phyloP scores from a whole-genome alignment of 2,329 filamentous ascomycete genomes.

The Bisporella sp. region DNA sequence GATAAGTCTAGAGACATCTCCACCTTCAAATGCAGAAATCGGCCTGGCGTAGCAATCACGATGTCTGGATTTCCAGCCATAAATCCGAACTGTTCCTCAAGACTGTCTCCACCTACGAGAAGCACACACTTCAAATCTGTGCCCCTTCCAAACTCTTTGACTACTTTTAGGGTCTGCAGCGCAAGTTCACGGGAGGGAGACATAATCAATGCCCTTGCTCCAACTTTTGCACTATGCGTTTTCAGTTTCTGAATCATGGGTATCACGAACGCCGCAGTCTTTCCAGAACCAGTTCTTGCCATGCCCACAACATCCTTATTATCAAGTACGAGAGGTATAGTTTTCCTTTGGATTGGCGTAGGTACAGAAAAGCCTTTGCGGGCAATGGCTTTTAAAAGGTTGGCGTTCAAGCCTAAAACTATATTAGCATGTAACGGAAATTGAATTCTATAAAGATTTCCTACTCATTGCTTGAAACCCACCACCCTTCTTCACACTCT shows the following conservation, averaged over 20 bases:
- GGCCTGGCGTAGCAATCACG: slow-evolving; percentile 91
- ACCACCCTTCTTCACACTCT: slow-evolving; percentile 87
- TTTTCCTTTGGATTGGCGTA: slow-evolving; percentile 94
- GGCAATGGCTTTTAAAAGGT: slow-evolving; percentile 82
- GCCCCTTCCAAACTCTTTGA: slow-evolving; percentile 86
- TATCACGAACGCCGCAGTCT: slow-evolving; percentile 96
- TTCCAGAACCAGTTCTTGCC: slow-evolving; percentile 97
- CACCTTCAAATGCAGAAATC: slow-evolving; percentile 93
- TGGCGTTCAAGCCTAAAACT: slow-evolving; percentile 60
- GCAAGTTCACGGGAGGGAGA: slow-evolving; percentile 93
- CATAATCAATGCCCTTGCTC: slow-evolving; percentile 78
- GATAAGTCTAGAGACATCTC: slow-evolving; percentile 92
- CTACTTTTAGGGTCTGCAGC: slow-evolving; percentile 89
- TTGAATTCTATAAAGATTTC: slow-evolving; percentile 13
- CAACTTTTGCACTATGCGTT: slow-evolving; percentile 78
- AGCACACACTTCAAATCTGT: slow-evolving; percentile 88
- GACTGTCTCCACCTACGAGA: slow-evolving; percentile 87
- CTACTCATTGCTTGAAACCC: slow-evolving; percentile 92
- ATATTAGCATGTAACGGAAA: slow-evolving; percentile 9
- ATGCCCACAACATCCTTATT: slow-evolving; percentile 96
- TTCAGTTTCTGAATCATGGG: slow-evolving; percentile 96
- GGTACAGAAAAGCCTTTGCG: slow-evolving; percentile 94
- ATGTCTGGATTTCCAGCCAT: slow-evolving; percentile 97
- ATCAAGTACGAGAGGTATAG: slow-evolving; percentile 85
- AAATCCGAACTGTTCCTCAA: slow-evolving; percentile 89